Base-by-base conservation (phyloP, 192 early-diverging fungal genomes). In the Coemansia furcata region DNA sequence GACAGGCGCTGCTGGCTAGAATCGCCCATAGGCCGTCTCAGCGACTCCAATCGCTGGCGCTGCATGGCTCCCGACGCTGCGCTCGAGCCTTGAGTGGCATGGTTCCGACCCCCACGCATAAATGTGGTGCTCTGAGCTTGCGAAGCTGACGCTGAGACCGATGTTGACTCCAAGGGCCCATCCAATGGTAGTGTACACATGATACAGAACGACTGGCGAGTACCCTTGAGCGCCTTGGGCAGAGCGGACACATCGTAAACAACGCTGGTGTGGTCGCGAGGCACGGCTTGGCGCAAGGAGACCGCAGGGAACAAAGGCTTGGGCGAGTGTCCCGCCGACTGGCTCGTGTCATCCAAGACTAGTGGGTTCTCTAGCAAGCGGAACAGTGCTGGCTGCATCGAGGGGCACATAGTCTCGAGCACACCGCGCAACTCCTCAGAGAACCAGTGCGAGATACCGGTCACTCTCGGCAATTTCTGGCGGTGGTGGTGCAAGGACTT, bases 191-290 rank as follows among this genome's bases (percentile, higher is more conserved):
- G 66, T 1, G 71, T 82, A 63, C 80, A 77, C 75, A 82, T 82
- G 17, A 82, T 82, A 32, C 74, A 82, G 72, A 77, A 82, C 46
- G 80, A 82, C 66, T 82, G 80, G 6, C 80, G 75, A 3, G 80
- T 82, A 11, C 72, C 80, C 68, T 71, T 82, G 36, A 82, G 69
- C 3, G 71, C 80, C 52, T 68, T 70, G 21, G 80, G 80, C 47
- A 82, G 72, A 23, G 68, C 66, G 0, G 80, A 74, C 1, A 82
- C 62, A 47, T 82, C 75, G 39, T 77, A 82, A 23, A 77, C 75
- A 15, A 74, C 66, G 17, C 60, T 55, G 1, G 62, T 52, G 12
- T 69, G 47, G 19, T 47, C 60, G 63, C 49, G 68, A 52, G 44
- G 52, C 17, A 37, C 33, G 19, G 65, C 42, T 39, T 62, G 67